Percentiles rank a stretch among this genome's conserved stretches.
Conservation (phyloP, 169 alveolate genomes). For the Plasmodium malariae region DNA sequence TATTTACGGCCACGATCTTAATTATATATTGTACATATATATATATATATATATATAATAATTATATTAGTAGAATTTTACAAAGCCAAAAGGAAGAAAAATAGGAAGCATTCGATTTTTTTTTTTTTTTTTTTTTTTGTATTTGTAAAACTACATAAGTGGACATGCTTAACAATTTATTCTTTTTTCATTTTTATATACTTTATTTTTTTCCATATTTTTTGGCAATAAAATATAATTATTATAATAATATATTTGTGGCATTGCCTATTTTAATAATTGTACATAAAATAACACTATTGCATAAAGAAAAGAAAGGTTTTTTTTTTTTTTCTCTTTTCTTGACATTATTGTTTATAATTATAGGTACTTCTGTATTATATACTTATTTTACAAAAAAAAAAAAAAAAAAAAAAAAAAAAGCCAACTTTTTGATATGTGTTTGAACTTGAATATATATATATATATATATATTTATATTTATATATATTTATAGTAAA, state of each 20-base stretch:
- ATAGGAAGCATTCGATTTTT: background rate
- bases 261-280: background rate
- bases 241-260: background rate
- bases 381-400: background rate
- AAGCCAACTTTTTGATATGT: background rate
- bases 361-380: background rate
- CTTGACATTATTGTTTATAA: background rate
- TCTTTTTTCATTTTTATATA: background rate
- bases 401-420: background rate
- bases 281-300: too few species aligned
- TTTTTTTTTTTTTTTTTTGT: conserved; percentile 14
- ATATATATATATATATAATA: too few species aligned
- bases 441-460: background rate
- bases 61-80: conserved; percentile 42
- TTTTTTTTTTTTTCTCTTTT: background rate
- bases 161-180: conserved; percentile 7
- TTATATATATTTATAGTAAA: too few species aligned
- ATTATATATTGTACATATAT: background rate
- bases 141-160: background rate
- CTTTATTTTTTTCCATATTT: background rate
- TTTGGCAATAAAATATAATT: background rate
- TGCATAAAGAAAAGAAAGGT: background rate
- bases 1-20: too few species aligned
- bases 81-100: conserved; percentile 16
- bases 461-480: too few species aligned